Evolutionary conservation across 1,284 basidiomycete species (phyloP).

Genomic region (Inonotus hispidus): DNA sequence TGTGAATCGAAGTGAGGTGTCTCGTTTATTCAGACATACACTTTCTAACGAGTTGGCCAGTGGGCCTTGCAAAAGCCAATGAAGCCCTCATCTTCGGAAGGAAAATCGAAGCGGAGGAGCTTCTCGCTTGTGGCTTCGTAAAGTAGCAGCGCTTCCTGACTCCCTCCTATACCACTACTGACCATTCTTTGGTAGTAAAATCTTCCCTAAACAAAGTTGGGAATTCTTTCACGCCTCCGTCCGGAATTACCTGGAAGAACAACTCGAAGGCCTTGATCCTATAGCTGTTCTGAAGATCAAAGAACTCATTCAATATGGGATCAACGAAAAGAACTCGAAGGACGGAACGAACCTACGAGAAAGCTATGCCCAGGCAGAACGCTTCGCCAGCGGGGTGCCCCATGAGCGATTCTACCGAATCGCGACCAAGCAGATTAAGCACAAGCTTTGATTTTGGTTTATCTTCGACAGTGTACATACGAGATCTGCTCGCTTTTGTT

Average conservation of each 20-base stretch:
- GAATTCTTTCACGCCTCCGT: conserved; percentile 22
- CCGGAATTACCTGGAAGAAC: conserved; percentile 37
- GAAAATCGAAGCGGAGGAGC: conserved; percentile 55
- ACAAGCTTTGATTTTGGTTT: conserved; percentile 43
- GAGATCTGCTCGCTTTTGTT: too few species aligned
- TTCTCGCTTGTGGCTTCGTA: conserved; percentile 58
- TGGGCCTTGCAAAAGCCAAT: conserved; percentile 66
- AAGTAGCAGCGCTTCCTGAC: conserved; percentile 41
- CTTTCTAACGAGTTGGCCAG: conserved; percentile 30
- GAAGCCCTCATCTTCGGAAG: conserved; percentile 65
- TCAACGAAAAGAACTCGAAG: conserved; percentile 58
- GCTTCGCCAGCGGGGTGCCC: conserved; percentile 55
- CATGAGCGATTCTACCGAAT: conserved; percentile 48
- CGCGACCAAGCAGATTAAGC: conserved; percentile 57
- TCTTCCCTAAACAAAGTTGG: conserved; percentile 54
- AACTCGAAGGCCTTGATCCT: conserved; percentile 52
- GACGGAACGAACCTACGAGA: conserved; percentile 64
- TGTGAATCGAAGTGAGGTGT: conserved; percentile 48
- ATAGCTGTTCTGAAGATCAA: conserved; percentile 49
- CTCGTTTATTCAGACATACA: neutral
- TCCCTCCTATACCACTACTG: neutral
- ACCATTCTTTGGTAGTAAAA: conserved; percentile 38
- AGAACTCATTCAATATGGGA: conserved; percentile 46
- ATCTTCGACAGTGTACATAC: neutral
- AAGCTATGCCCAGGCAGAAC: conserved; percentile 61